A percentile compares a stretch with the other conserved stretches of the same genome.
Evolutionary conservation across 2,329 filamentous ascomycete genomes (phyloP).

Genomic region (Tolypocladium inflatum): DNA sequence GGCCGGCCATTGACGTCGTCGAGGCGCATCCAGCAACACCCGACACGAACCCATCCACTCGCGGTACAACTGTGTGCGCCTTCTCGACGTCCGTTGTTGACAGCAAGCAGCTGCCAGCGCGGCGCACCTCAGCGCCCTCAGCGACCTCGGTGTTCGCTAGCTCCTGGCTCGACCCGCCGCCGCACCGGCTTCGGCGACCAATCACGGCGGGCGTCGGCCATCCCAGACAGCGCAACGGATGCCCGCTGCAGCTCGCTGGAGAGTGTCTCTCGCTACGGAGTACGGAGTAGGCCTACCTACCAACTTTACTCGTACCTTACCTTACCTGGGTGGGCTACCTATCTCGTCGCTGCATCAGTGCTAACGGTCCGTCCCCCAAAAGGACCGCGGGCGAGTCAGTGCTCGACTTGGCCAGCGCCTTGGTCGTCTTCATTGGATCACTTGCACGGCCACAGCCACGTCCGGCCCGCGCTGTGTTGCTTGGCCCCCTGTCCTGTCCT

Average conservation of each 20-base stretch:
- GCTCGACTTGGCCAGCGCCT: not conserved
- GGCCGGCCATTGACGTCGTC: no score
- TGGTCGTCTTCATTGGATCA: no score
- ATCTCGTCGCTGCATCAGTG: not conserved
- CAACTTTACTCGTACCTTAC: no score
- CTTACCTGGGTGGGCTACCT: no score
- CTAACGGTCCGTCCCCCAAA: no score
- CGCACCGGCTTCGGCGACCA: not conserved
- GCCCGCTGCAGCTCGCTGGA: no score
- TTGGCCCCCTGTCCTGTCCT: not conserved
- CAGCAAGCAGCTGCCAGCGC: no score
- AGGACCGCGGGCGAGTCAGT: not conserved
- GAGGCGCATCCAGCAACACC: no score
- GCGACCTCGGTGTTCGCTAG: not conserved
- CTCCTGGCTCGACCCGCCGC: not conserved
- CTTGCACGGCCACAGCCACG: not conserved
- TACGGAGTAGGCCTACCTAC: no score
- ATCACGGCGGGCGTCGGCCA: not conserved
- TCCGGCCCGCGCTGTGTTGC: not conserved
- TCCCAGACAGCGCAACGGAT: not conserved
- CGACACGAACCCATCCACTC: no score
- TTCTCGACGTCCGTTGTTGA: no score
- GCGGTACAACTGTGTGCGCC: not conserved
- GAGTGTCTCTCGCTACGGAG: not conserved
- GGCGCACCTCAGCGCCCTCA: no score